A percentile compares a stretch with the other conserved stretches of the same genome.
These are phyloP conservation scores for Trametes hirsuta DNA, from an alignment of 1,284 basidiomycete species.

Conservation along the genomic window DNA sequence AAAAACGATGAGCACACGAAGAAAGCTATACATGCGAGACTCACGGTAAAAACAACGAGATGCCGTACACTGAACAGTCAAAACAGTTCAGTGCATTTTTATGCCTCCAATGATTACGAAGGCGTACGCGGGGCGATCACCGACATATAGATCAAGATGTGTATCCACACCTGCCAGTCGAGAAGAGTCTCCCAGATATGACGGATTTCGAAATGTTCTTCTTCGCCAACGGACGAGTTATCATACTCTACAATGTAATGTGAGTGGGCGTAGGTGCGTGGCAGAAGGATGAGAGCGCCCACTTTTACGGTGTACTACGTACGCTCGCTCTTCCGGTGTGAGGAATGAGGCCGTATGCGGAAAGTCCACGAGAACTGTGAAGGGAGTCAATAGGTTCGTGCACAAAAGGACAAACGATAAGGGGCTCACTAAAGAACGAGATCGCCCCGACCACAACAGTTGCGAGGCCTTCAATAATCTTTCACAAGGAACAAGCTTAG, in stretches of 20 bases:
- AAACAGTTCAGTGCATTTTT: neutral
- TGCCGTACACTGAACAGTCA: conserved; percentile 20
- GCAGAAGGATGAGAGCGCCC: conserved; percentile 18
- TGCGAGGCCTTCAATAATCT: conserved; percentile 61
- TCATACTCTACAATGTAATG: conserved; percentile 51
- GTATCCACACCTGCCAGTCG: conserved; percentile 72
- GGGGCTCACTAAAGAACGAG: conserved; percentile 46
- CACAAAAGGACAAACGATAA: too few relatives aligned
- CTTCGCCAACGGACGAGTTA: conserved; percentile 67
- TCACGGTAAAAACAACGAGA: conserved; percentile 28
- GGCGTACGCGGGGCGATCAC: conserved; percentile 59
- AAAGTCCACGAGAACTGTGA: conserved; percentile 57
- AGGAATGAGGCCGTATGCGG: conserved; percentile 61
- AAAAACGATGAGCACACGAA: neutral
- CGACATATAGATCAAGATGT: conserved; percentile 64
- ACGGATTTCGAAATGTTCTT: conserved; percentile 56
- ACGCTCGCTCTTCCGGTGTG: conserved; percentile 59
- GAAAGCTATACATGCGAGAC: neutral
- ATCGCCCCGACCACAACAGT: conserved; percentile 55
- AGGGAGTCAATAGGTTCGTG: conserved; percentile 35
- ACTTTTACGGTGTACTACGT: conserved; percentile 65
- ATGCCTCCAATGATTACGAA: neutral
- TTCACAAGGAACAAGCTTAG: conserved; percentile 47
- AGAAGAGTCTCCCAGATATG: conserved; percentile 57
- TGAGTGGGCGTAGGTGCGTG: neutral